phyloP scores from a whole-genome alignment of 805 yeast genomes.

The Yamadazyma paraphyllophila region DNA sequence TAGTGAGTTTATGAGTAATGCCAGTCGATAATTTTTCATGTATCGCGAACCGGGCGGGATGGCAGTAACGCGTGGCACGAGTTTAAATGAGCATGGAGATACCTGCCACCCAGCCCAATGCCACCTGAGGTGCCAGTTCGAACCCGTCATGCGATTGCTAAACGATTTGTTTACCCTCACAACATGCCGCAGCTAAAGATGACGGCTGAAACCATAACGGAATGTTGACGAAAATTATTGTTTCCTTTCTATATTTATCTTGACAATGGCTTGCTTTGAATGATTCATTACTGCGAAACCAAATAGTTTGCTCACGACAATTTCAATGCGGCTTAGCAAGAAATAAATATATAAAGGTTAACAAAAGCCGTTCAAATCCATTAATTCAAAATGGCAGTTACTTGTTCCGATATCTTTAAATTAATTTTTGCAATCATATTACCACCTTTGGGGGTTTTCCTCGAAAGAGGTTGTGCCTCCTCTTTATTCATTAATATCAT shows the following conservation, averaged over 20 bases:
- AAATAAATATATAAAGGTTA: constrained; percentile 1
- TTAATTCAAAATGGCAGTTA: constrained; percentile 42
- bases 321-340: constrained; percentile 9
- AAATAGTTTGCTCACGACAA: constrained; percentile 5
- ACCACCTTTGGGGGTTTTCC: constrained; percentile 64
- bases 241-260: neutral
- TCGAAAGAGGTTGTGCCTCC: constrained; percentile 55
- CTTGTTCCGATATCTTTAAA: constrained; percentile 53
- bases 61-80: neutral
- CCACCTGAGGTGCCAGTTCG: neutral
- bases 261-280: constrained; percentile 1
- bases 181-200: too few species aligned
- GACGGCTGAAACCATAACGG: too few species aligned
- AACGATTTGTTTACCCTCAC: too few species aligned
- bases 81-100: constrained; percentile 1
- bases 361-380: neutral
- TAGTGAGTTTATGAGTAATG: neutral
- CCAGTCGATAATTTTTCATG: constrained; percentile 7
- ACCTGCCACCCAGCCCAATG: neutral
- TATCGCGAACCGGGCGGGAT: neutral
- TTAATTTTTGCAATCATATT: constrained; percentile 50
- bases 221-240: neutral
- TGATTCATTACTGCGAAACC: constrained; percentile 1
- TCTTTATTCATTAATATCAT: constrained; percentile 52
- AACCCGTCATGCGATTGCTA: neutral